Base-by-base conservation (phyloP, 176 grass and related monocot species). In the Triticum urartu region DNA sequence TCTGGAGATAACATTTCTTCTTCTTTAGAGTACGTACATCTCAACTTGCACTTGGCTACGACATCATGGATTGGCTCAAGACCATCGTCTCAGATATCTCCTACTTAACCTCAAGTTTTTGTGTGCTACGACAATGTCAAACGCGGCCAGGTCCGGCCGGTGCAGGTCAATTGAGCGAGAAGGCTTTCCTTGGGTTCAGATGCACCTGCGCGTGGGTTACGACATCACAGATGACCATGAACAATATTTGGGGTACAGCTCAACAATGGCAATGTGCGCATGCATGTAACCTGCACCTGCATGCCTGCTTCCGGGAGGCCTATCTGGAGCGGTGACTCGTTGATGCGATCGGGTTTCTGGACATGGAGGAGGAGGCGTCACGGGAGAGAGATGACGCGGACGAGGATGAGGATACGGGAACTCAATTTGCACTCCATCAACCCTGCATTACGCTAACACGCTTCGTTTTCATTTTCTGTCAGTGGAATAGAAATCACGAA, bases 181-280 rank as follows among this genome's bases (percentile, higher is more conserved):
- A 54, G 50, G 50, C 15, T 54, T 54, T 0, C 4, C 5, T 17
- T 0, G 50, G 15, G 50, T 54, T 54, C 54, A 21, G 54, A 59
- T 59, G 7, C 54, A 21, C 54, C 54, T 21, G 6, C 18, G 20
- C 54, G 54, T 59, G 54, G 18, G 54, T 3, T 59, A 59, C n/a
- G 6, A 21, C 54, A 59, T 85, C 78, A 68, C 30, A 8, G 9
- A 14, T 68, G 79, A 68, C 13, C 22, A 1, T 47, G 4, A 14
- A 52, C 33, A 3, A 58, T 63, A 59, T 59, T 69, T 61, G 78
- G 47, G 25, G 47, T 81, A 59, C 77, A 85, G 82, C 82, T 85
- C 87, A 12, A 58, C 54, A 58, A 84, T 38, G 39, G 14, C 64
- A 0, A 33, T 21, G 54, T 2, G 54, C 17, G 17, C 47, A 15